Evolutionary conservation across 1,139 yeast genomes (phyloP).

Genomic region (Wickerhamiella infanticola): DNA sequence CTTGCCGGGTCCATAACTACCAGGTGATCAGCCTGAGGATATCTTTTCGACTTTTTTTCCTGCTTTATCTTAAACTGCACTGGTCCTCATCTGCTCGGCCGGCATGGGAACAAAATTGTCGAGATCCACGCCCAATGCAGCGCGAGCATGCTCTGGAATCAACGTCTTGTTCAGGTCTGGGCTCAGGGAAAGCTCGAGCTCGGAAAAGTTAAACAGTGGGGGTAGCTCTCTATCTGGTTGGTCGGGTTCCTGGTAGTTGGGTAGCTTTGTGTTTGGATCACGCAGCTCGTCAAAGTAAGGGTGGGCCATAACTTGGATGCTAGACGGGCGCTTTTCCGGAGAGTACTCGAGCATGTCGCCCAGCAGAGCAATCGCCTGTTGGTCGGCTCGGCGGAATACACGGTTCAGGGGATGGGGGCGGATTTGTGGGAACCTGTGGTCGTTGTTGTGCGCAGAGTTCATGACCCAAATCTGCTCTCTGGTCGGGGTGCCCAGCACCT

Average conservation of each 20-base stretch:
- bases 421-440: slow-evolving; percentile 91
- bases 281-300: slow-evolving; percentile 67
- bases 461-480: slow-evolving; percentile 82
- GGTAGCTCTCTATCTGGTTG: slow-evolving; percentile 26
- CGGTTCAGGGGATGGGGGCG: slow-evolving; percentile 80
- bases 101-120: slow-evolving; percentile 25
- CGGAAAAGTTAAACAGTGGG: slow-evolving; percentile 28
- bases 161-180: slow-evolving; percentile 27
- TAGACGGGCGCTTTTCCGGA: slow-evolving; percentile 54
- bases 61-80: background rate
- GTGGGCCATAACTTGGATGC: slow-evolving; percentile 53
- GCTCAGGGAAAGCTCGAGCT: slow-evolving; percentile 26
- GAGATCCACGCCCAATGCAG: slow-evolving; percentile 24
- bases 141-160: slow-evolving; percentile 28
- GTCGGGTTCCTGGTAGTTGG: slow-evolving; percentile 29
- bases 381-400: slow-evolving; percentile 54
- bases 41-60: too few species aligned
- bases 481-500: slow-evolving; percentile 88
- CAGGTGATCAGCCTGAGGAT: too few species aligned
- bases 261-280: slow-evolving; percentile 37
- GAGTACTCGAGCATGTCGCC: slow-evolving; percentile 53
- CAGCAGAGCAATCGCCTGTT: slow-evolving; percentile 51
- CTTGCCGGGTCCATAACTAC: too few species aligned
- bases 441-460: slow-evolving; percentile 90
- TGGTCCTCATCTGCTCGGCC: slow-evolving; percentile 18